Evolutionary conservation across 768 basidiomycete species (phyloP).

Genomic region (Lentinula raphanica): DNA sequence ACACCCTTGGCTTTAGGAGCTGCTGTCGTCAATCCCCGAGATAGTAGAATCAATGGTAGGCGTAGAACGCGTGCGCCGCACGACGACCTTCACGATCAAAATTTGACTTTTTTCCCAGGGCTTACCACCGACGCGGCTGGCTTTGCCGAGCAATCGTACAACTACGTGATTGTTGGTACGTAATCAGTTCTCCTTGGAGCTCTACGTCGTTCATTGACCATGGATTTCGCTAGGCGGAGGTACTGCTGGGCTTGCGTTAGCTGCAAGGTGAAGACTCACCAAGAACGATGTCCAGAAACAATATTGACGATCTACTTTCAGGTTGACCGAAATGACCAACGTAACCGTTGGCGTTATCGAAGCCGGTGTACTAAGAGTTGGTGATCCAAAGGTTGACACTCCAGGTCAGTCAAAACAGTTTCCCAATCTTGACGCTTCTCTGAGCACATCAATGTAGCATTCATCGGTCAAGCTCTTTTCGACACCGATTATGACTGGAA

Average conservation of each 20-base stretch:
- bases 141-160: slow-evolving; percentile 2
- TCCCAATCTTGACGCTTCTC: not conserved
- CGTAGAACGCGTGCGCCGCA: not conserved
- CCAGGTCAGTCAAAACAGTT: slow-evolving; percentile 8
- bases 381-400: slow-evolving; percentile 18
- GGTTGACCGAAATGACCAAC: slow-evolving; percentile 7
- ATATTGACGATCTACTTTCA: not conserved
- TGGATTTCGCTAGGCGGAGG: slow-evolving; percentile 7
- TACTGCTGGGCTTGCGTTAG: slow-evolving; percentile 16
- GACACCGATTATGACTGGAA: slow-evolving; percentile 16
- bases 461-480: slow-evolving; percentile 8
- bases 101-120: not conserved
- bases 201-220: not conserved
- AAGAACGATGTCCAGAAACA: no score
- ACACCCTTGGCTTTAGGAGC: not conserved
- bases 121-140: slow-evolving; percentile 2
- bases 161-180: slow-evolving; percentile 3
- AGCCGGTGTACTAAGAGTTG: slow-evolving; percentile 12
- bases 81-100: not conserved
- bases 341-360: slow-evolving; percentile 19
- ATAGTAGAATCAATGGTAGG: not conserved
- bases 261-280: not conserved
- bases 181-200: not conserved
- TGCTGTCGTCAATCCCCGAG: not conserved
- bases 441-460: not conserved